Evolutionary conservation across 78 protist genomes (phyloP).

Genomic region (slime mould (Dictyostelium discoideum)): dicty_2.7 NC_007088.5:616501-617000

Average conservation of each 20-base stretch:
- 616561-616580: neutral
- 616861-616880: neutral
- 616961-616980: neutral
- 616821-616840: neutral
- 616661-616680: too few species aligned
- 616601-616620: neutral
- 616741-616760: neutral
- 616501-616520: neutral
- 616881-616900: neutral
- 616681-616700: too few species aligned
- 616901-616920: neutral
- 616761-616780: neutral
- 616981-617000: neutral
- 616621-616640: neutral
- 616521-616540: neutral
- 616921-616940: slow-evolving; percentile 1
- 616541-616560: neutral
- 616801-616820: neutral
- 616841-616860: neutral
- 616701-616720: too few species aligned
- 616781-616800: neutral
- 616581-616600: neutral
- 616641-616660: too few species aligned
- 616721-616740: neutral
- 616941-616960: slow-evolving; percentile 27